A percentile compares a stretch with the other conserved stretches of the same genome.
phyloP scores from a whole-genome alignment of 2,329 filamentous ascomycete species.

The Arthrobotrys entomopaga region DNA sequence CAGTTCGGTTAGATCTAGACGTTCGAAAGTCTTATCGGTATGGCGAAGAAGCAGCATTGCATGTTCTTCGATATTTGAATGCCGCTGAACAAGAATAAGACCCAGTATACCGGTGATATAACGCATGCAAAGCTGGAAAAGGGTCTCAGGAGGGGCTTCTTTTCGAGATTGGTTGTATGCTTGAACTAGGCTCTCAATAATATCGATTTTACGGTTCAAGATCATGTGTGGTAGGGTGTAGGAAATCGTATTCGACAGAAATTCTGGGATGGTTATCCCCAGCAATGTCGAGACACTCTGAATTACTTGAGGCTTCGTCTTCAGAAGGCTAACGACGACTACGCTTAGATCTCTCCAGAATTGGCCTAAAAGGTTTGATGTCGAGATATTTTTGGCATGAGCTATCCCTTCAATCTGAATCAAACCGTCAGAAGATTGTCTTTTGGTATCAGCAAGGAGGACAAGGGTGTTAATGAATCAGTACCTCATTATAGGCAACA shows the following conservation, averaged over 20 bases:
- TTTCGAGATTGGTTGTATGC: conserved; percentile 68
- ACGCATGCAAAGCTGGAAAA: conserved; percentile 49
- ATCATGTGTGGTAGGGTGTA: conserved; percentile 89
- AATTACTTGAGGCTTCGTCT: conserved; percentile 81
- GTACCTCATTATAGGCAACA: conserved; percentile 82
- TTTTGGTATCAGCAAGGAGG: not conserved
- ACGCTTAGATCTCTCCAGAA: conserved; percentile 90
- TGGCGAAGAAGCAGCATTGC: conserved; percentile 66
- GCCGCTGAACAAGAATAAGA: conserved; percentile 68
- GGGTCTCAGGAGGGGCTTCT: conserved; percentile 64
- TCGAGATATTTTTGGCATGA: conserved; percentile 70
- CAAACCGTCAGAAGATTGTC: conserved; percentile 11
- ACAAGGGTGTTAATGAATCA: not conserved
- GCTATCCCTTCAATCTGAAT: conserved; percentile 75
- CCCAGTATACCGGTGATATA: conserved; percentile 65
- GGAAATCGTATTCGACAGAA: conserved; percentile 79
- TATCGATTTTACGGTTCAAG: conserved; percentile 77
- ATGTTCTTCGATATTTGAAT: conserved; percentile 67
- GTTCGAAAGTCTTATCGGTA: conserved; percentile 69
- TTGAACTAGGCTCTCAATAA: conserved; percentile 82
- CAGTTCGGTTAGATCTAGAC: conserved; percentile 73
- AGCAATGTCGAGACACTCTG: conserved; percentile 83
- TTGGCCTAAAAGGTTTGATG: conserved; percentile 78
- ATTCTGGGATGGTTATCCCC: conserved; percentile 76
- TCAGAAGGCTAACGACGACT: conserved; percentile 82